Evolutionary conservation across 192 early-diverging fungal genomes (phyloP).

Genomic region (Linnemannia elongata): DNA sequence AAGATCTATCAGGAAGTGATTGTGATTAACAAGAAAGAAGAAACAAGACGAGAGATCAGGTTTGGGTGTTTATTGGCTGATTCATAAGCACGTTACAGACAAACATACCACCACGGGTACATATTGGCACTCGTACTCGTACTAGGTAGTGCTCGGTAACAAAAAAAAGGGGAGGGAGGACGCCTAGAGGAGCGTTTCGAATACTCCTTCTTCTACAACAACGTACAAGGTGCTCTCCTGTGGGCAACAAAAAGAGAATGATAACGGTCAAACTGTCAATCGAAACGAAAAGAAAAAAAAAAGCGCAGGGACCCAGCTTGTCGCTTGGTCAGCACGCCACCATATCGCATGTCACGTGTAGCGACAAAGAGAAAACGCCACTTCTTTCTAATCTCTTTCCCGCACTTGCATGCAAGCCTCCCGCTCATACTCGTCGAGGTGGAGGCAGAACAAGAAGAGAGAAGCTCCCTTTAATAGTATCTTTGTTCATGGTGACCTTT

Average conservation of each 20-base stretch:
- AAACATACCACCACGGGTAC: no score
- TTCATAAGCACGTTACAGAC: no score
- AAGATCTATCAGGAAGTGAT: neutral
- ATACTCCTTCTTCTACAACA: neutral
- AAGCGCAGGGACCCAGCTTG: neutral
- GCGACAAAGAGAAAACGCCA: no score
- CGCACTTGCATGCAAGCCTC: no score
- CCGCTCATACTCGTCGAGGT: no score
- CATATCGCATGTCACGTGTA: neutral
- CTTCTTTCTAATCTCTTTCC: no score
- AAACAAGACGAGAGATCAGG: no score
- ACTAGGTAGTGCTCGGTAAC: no score
- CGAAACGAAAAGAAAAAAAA: neutral
- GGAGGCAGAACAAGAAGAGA: no score
- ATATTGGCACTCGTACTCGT: no score
- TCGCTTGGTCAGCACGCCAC: slow-evolving; percentile 2
- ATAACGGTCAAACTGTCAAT: neutral
- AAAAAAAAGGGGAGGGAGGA: no score
- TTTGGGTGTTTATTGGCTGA: no score
- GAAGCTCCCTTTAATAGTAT: neutral
- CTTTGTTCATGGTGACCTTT: neutral
- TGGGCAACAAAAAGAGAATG: neutral
- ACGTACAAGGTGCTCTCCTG: neutral
- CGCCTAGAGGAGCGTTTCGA: neutral
- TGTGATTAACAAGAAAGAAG: neutral